These are phyloP conservation scores for Hymenoscyphus scutula DNA, from an alignment of 2,329 filamentous ascomycete species.

Conservation along the genomic window DNA sequence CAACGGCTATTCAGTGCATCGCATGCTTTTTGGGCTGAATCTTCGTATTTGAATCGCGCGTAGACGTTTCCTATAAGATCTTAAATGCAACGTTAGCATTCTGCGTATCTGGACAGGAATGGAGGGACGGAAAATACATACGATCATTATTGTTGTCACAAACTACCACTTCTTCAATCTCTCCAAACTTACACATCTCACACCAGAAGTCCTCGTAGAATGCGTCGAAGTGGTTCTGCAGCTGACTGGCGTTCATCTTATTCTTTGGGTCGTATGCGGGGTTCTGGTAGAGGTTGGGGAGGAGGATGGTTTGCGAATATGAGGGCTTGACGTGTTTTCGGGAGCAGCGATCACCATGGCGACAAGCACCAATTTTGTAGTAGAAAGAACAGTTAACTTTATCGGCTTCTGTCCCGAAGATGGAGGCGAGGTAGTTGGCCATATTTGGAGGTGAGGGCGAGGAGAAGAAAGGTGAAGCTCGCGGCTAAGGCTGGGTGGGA, in stretches of 20 bases:
- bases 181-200: slow-evolving; percentile 98
- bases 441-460: slow-evolving; percentile 47
- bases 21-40: slow-evolving; percentile 88
- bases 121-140: slow-evolving; percentile 8
- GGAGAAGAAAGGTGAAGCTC: not conserved
- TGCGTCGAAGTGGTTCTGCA: slow-evolving; percentile 99
- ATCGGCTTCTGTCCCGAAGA: slow-evolving; percentile 99
- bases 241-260: slow-evolving; percentile 93
- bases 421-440: slow-evolving; percentile 98
- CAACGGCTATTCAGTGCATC: slow-evolving; percentile 91
- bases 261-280: slow-evolving; percentile 94
- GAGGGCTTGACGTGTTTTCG: slow-evolving; percentile 99
- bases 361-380: slow-evolving; percentile 99
- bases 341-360: slow-evolving; percentile 96
- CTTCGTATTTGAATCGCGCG: slow-evolving; percentile 99
- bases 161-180: slow-evolving; percentile 95
- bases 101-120: not conserved
- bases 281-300: slow-evolving; percentile 99
- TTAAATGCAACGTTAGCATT: slow-evolving; percentile 39
- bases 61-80: slow-evolving; percentile 99
- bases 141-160: slow-evolving; percentile 85
- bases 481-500: not conserved
- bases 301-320: slow-evolving; percentile 95
- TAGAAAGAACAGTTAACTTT: slow-evolving; percentile 99
- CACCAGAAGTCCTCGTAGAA: slow-evolving; percentile 99